Evolutionary conservation across 1,284 basidiomycete species (phyloP).

Genomic region (Trichosporon coremiiforme): DNA sequence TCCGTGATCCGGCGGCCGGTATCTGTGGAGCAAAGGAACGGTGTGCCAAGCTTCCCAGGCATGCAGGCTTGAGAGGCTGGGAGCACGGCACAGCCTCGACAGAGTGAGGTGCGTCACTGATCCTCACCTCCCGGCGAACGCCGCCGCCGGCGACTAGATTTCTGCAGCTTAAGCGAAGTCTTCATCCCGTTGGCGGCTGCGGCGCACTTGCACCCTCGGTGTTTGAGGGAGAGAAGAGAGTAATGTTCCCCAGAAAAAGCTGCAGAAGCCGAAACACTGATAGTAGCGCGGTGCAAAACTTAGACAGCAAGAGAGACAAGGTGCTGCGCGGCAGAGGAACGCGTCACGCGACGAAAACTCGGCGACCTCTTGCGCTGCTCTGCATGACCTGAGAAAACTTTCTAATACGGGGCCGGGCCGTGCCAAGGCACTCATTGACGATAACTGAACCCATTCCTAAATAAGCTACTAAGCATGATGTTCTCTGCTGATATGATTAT

Average conservation of each 20-base stretch:
- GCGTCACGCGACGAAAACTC: background rate
- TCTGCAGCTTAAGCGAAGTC: background rate
- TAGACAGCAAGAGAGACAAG: background rate
- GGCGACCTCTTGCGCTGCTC: background rate
- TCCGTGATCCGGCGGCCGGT: background rate
- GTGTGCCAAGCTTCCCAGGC: background rate
- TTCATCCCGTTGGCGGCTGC: background rate
- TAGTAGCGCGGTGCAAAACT: background rate
- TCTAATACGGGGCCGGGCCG: no score
- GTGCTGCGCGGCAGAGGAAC: background rate
- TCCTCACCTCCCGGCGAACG: background rate
- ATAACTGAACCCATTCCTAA: background rate
- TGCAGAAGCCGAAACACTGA: background rate
- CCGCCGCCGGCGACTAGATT: background rate
- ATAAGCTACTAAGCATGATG: background rate
- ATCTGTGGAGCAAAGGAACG: background rate
- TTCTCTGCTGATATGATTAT: background rate
- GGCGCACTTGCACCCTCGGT: no score
- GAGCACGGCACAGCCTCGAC: background rate
- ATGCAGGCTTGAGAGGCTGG: background rate
- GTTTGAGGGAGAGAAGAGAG: background rate
- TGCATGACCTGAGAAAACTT: background rate
- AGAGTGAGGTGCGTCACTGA: no score
- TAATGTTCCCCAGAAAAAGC: background rate
- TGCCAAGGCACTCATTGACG: background rate